Evolutionary conservation across 2,329 filamentous ascomycete species (phyloP), one percentile per base, ranked within the genome.

Genomic region (Stachybotrys chlorohalonatus): DNA sequence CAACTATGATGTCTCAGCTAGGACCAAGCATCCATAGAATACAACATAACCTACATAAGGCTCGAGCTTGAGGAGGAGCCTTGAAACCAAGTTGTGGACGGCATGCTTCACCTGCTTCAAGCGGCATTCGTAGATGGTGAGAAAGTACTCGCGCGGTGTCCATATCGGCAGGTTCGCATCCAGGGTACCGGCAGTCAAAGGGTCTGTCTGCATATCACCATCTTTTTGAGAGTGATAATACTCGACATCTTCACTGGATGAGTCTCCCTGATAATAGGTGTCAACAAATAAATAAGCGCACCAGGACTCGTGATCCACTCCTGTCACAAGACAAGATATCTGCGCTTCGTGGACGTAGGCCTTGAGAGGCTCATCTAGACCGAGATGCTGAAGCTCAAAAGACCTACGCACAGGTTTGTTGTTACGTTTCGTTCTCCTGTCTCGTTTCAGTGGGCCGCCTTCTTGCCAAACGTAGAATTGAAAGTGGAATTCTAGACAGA

Each of bases 321-420:
- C 52, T n/a, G 52, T 53, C 8, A 53, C 52, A 32, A 53, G 52
- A 39, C 52, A 53, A 7, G 52, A 53, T 17, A 53, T 53, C 31
- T 53, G 52, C 7, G 52, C 52, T 39, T 53, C 52, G 32, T 53
- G 47, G 46, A 53, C 30, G 31, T 36, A 49, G 24, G 46, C 52
- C 15, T 47, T 24, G 17, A 39, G n/a, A 39, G n/a, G 16, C n/a
- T 53, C 52, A 15, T 49, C 39, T n/a, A 48, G 16, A 16, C 32
- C 17, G 15, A 53, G 42, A 42, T 53, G 24, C 13, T 49, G 52
- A 13, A 53, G 45, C 24, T 53, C 31, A 46, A 9, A 15, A 17
- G 45, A 53, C 31, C 31, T 53, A 31, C 52, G 45, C n/a, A 53
- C 32, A 16, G 39, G 46, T 13, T 53, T 53, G 11, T 46, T 46